Percentiles rank a stretch among this genome's conserved stretches.
phyloP scores from a whole-genome alignment of 768 basidiomycete species.

The Kondoa malvinella region DNA sequence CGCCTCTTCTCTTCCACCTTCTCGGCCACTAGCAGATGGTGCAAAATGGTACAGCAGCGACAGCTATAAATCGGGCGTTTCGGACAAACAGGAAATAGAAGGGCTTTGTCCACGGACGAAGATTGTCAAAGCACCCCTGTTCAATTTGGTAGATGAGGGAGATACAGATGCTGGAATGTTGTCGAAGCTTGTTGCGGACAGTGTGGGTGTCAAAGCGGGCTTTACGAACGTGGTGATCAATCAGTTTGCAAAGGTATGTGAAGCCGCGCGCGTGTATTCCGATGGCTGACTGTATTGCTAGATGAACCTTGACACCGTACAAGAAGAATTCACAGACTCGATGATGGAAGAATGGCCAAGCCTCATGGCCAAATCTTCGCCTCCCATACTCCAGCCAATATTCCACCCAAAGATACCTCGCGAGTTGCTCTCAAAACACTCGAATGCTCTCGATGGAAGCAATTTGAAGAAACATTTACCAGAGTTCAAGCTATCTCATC shows the following conservation, averaged over 20 bases:
- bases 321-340: background rate
- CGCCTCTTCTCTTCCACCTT: slow-evolving; percentile 1
- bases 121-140: slow-evolving; percentile 2
- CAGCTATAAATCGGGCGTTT: background rate
- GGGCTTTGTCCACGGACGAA: background rate
- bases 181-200: background rate
- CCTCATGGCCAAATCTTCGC: background rate
- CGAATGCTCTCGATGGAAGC: slow-evolving; percentile 4
- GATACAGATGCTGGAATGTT: background rate
- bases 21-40: background rate
- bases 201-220: background rate
- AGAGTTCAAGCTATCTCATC: background rate
- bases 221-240: background rate
- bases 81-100: slow-evolving; percentile 1
- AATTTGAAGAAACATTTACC: background rate
- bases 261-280: no score
- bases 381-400: background rate
- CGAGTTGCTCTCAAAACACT: background rate
- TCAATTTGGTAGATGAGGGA: slow-evolving; percentile 1
- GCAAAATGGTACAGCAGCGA: background rate
- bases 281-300: no score
- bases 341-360: background rate
- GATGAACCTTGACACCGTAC: slow-evolving; percentile 4
- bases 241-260: slow-evolving; percentile 7
- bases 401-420: slow-evolving; percentile 4